These are phyloP conservation scores for Flaveria sonorensis DNA, from an alignment of 129 eudicot genomes.

Conservation along the genomic window DNA sequence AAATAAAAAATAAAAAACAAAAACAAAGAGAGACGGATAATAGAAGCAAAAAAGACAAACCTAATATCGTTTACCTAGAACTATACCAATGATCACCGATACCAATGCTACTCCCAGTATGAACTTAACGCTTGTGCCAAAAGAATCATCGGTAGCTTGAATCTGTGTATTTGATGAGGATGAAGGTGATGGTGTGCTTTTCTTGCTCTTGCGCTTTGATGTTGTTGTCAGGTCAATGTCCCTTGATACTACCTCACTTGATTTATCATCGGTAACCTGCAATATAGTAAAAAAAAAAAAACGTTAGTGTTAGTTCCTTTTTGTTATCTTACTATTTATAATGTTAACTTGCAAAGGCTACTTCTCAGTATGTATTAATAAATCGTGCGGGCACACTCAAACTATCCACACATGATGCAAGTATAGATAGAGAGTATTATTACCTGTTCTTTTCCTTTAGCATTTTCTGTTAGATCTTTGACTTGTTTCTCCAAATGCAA, in stretches of 20 bases:
- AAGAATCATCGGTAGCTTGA: constrained; percentile 48
- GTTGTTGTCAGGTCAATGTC: constrained; percentile 60
- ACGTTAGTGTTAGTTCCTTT: neutral
- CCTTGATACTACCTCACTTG: constrained; percentile 45
- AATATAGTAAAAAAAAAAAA: constrained; percentile 11
- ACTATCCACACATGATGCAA: neutral
- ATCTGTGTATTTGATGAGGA: constrained; percentile 45
- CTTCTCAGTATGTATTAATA: neutral
- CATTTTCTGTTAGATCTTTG: constrained; percentile 61
- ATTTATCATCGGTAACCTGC: constrained; percentile 11
- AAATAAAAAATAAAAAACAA: neutral
- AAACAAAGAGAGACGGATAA: neutral
- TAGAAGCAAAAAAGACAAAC: constrained; percentile 20
- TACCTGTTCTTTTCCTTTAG: constrained; percentile 65
- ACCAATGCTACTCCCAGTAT: constrained; percentile 79
- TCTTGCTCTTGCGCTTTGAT: constrained; percentile 75
- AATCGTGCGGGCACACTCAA: too few species aligned
- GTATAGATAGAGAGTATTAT: constrained; percentile 28
- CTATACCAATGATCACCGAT: constrained; percentile 69
- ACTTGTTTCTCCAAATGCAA: constrained; percentile 53
- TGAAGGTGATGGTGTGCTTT: constrained; percentile 53
- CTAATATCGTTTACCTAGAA: constrained; percentile 86
- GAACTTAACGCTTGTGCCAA: constrained; percentile 56
- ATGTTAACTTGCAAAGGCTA: neutral
- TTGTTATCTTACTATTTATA: neutral